Conservation (phyloP, 257 asterid species). For the Mentha longifolia region DNA sequence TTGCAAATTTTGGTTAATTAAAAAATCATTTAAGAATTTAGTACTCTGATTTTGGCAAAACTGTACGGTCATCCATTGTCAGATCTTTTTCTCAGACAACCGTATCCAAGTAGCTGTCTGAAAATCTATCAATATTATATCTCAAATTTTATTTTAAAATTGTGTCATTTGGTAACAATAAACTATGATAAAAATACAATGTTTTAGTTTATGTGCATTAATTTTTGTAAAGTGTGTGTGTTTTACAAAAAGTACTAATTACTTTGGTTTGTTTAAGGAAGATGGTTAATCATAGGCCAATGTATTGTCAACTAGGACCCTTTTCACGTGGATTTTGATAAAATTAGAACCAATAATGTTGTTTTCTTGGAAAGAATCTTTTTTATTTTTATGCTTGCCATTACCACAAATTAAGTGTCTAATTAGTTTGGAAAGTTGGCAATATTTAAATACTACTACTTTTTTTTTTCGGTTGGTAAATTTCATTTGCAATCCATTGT, state of each 20-base stretch:
- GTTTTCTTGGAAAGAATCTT: background rate
- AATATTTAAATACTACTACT: background rate
- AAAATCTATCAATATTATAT: background rate
- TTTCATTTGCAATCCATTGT: too few species aligned
- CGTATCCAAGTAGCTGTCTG: slow-evolving; percentile 9
- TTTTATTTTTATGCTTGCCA: background rate
- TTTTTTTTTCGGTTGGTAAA: background rate
- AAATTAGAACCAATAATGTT: slow-evolving; percentile 19
- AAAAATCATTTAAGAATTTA: slow-evolving; percentile 10
- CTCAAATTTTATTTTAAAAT: too few species aligned
- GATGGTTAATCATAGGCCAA: slow-evolving; percentile 1
- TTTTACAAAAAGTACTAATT: background rate
- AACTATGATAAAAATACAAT: too few species aligned
- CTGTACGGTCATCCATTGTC: background rate
- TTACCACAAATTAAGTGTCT: background rate
- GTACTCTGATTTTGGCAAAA: background rate
- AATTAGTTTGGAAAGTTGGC: slow-evolving; percentile 1
- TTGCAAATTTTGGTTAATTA: background rate
- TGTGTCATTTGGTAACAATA: too few species aligned
- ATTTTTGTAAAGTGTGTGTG: too few species aligned
- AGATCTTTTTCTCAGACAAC: background rate
- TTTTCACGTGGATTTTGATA: slow-evolving; percentile 28
- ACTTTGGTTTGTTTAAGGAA: slow-evolving; percentile 22
- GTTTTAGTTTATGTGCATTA: too few species aligned
- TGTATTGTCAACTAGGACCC: slow-evolving; percentile 20